Evolutionary conservation across 2,329 filamentous ascomycete genomes (phyloP).

Genomic region (Pseudogymnoascus sp.): DNA sequence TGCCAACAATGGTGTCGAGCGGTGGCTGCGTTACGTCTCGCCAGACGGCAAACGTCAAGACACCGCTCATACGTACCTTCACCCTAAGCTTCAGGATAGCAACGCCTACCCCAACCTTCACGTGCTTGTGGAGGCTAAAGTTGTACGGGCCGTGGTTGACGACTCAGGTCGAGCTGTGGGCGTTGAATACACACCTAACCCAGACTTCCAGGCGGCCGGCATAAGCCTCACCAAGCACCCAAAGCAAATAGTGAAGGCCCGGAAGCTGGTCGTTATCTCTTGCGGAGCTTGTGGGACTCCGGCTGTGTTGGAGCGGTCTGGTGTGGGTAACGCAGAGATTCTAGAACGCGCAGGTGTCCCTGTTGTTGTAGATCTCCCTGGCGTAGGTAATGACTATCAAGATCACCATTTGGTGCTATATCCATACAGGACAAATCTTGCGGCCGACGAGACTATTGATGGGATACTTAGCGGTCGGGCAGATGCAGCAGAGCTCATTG

Average conservation of each 20-base stretch:
- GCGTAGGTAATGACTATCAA: conserved; percentile 48
- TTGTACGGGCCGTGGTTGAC: conserved; percentile 65
- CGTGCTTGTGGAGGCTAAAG: conserved; percentile 67
- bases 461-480: conserved; percentile 43
- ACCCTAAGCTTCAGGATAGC: conserved; percentile 53
- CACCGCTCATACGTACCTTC: conserved; percentile 71
- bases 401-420: conserved; percentile 50
- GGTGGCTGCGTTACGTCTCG: neutral
- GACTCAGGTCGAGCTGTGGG: conserved; percentile 66
- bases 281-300: conserved; percentile 31
- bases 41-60: conserved; percentile 60
- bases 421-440: conserved; percentile 43
- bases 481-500: conserved; percentile 40
- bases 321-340: conserved; percentile 46
- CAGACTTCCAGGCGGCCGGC: conserved; percentile 33
- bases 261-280: conserved; percentile 47
- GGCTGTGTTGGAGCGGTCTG: conserved; percentile 54
- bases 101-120: conserved; percentile 63
- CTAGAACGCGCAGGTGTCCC: conserved; percentile 43
- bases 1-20: conserved; percentile 15
- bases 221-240: conserved; percentile 26
- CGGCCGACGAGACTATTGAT: conserved; percentile 45
- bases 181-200: conserved; percentile 58
- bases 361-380: conserved; percentile 40
- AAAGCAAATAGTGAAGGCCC: conserved; percentile 39